Percentiles rank a stretch among this genome's conserved stretches.
phyloP scores from a whole-genome alignment of 768 basidiomycete genomes.

The Mrakia blollopis region DNA sequence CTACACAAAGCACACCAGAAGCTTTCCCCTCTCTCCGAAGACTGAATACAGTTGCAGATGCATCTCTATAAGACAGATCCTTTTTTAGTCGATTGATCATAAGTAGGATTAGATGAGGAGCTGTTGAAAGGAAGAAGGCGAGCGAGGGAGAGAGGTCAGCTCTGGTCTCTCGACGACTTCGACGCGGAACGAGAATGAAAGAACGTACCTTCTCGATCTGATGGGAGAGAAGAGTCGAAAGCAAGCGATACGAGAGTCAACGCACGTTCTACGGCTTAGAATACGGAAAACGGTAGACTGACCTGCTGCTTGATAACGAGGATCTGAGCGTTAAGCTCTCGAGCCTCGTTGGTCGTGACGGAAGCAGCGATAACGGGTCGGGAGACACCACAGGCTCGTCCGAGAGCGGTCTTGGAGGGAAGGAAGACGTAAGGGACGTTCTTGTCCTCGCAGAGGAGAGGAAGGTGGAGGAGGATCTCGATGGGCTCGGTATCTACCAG shows the following conservation, averaged over 20 bases:
- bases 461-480: slow-evolving; percentile 94
- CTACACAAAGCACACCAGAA: too few species aligned
- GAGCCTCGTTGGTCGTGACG: slow-evolving; percentile 92
- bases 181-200: neutral
- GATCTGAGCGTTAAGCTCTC: slow-evolving; percentile 85
- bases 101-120: slow-evolving; percentile 15
- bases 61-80: neutral
- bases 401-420: slow-evolving; percentile 89
- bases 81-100: neutral
- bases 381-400: slow-evolving; percentile 91
- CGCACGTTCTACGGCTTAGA: too few species aligned
- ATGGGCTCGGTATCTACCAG: slow-evolving; percentile 96
- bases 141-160: neutral
- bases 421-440: slow-evolving; percentile 70
- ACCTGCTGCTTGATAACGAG: slow-evolving; percentile 62
- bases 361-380: slow-evolving; percentile 92
- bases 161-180: neutral
- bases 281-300: too few species aligned
- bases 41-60: neutral
- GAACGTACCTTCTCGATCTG: slow-evolving; percentile 21
- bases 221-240: too few species aligned
- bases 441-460: slow-evolving; percentile 97
- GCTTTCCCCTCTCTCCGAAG: too few species aligned
- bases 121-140: neutral
- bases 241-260: too few species aligned